phyloP scores from a whole-genome alignment of 495 filamentous ascomycete genomes.

The Hapsidospora chrysogenum region DNA sequence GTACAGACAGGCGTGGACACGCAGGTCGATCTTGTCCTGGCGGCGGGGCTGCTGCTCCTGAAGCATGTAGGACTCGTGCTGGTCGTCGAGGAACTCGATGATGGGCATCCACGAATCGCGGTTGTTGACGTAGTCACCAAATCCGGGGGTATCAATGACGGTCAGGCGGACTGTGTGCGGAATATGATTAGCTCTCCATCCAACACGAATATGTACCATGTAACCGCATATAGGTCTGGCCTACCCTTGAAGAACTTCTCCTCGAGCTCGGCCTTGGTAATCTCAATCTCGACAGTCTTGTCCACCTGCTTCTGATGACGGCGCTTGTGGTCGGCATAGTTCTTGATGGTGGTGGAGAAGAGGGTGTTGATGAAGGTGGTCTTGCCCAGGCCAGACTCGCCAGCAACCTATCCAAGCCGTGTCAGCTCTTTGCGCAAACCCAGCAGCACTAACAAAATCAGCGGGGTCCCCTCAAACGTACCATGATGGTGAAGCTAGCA shows the following conservation, averaged over 20 bases:
- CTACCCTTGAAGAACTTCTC: slow-evolving; percentile 99
- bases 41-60: slow-evolving; percentile 98
- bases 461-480: slow-evolving; percentile 17
- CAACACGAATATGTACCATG: not conserved
- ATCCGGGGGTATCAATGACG: slow-evolving; percentile 96
- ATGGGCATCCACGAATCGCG: slow-evolving; percentile 99
- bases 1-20: slow-evolving; percentile 95
- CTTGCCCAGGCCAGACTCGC: slow-evolving; percentile 96
- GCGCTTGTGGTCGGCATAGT: slow-evolving; percentile 98
- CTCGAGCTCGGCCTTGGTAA: slow-evolving; percentile 97
- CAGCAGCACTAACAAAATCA: too few relatives aligned
- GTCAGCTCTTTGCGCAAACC: too few relatives aligned
- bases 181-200: not conserved
- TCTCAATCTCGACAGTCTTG: slow-evolving; percentile 99
- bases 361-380: slow-evolving; percentile 99
- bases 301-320: slow-evolving; percentile 97
- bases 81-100: slow-evolving; percentile 98
- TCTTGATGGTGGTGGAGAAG: slow-evolving; percentile 99
- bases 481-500: slow-evolving; percentile 98
- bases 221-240: slow-evolving; percentile 1
- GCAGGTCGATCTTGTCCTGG: slow-evolving; percentile 96
- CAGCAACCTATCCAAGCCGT: slow-evolving; percentile 85
- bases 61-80: slow-evolving; percentile 99
- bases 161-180: slow-evolving; percentile 68
- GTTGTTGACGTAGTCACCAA: slow-evolving; percentile 99